Conservation (phyloP, 441 rosid species). For the Aquilaria agallochum region DNA sequence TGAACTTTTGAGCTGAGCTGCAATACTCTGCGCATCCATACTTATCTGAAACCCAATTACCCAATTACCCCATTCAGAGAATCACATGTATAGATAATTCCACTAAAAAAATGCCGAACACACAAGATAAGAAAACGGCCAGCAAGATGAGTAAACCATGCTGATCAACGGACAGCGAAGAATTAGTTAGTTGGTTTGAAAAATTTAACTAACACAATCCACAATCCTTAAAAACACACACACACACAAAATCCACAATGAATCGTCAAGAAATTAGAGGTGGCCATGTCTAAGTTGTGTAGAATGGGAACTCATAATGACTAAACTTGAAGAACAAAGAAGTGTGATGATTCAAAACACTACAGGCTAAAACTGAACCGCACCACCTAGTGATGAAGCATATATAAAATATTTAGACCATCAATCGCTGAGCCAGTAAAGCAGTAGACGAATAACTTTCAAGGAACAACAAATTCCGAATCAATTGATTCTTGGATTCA, state of each 20-base stretch:
- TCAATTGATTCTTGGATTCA: too few species aligned
- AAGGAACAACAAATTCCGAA: background rate
- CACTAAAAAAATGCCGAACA: background rate
- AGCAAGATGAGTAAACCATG: background rate
- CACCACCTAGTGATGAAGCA: background rate
- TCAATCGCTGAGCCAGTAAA: background rate
- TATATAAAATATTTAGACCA: background rate
- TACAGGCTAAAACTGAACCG: background rate
- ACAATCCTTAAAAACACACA: too few species aligned
- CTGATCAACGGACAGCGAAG: background rate
- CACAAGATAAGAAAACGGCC: too few species aligned
- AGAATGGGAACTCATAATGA: too few species aligned
- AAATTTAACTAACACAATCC: too few species aligned
- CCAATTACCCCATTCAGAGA: slow-evolving; percentile 3
- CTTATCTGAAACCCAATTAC: slow-evolving; percentile 44
- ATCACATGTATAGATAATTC: background rate
- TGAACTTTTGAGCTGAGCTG: slow-evolving; percentile 39
- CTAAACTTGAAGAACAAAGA: background rate
- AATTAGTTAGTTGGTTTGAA: too few species aligned
- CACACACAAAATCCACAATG: too few species aligned
- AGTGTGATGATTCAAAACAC: background rate
- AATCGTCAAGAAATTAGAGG: too few species aligned
- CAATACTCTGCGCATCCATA: slow-evolving; percentile 41
- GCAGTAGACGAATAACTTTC: background rate
- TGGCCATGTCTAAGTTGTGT: too few species aligned